These are phyloP conservation scores for Globisporangium barbulae DNA, from an alignment of 352 stramenopile genomes.

Conservation along the genomic window DNA sequence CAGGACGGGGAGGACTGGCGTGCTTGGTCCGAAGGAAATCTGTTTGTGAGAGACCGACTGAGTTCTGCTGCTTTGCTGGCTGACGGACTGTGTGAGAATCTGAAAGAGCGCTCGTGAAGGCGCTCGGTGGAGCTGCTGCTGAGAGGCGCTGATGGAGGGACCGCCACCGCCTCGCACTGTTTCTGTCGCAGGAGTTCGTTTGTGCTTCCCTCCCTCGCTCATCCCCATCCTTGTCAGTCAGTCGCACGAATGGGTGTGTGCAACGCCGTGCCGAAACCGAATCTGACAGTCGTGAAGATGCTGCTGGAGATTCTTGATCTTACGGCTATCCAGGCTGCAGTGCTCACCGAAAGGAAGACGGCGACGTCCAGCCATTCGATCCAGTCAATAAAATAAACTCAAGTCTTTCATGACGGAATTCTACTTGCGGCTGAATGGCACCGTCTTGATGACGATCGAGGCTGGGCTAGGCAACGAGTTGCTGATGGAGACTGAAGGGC, in stretches of 20 bases:
- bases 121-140: too few species aligned
- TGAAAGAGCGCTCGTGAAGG: too few species aligned
- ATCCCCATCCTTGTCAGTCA: not conserved
- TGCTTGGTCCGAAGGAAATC: constrained; percentile 8
- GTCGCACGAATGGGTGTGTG: not conserved
- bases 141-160: not conserved
- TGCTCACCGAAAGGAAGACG: too few species aligned
- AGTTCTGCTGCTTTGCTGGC: not conserved
- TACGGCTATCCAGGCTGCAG: too few species aligned
- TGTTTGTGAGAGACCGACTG: constrained; percentile 1
- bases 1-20: not conserved
- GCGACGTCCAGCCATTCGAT: too few species aligned
- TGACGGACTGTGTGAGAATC: not conserved
- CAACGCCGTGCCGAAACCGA: constrained; percentile 1
- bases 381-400: too few species aligned
- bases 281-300: not conserved
- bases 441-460: too few species aligned
- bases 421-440: too few species aligned
- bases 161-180: not conserved
- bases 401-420: too few species aligned
- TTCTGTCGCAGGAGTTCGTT: not conserved
- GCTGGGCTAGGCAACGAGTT: too few species aligned
- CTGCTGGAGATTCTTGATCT: too few species aligned
- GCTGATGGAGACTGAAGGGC: too few species aligned
- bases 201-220: not conserved